Base-by-base conservation (phyloP, 208 protist species). In the Acanthamoeba divionensis region DNA sequence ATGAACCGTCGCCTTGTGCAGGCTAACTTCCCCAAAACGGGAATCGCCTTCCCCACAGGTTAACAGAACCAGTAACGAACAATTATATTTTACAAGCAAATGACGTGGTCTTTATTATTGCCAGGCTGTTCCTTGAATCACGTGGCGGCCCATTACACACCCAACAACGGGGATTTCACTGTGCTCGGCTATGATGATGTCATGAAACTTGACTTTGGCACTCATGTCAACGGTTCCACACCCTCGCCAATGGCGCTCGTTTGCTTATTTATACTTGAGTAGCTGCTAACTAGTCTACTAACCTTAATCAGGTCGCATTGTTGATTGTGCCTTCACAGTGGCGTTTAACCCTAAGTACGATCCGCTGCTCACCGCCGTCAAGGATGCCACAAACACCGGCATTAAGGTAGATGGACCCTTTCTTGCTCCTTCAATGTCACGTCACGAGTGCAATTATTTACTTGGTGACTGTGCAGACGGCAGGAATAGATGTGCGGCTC, bases 151-250 rank as follows among this genome's bases (percentile, higher is more conserved):
- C 98, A 99, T 94, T 99, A 97, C 88, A 99, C 98, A 2, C 98
- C 98, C 41, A 99, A 99, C 90, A 94, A 95, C 7, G 97, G 97
- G 10, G 98, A 99, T 82, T 97, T 98, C 63, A 96, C 96, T 0
- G 95, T 99, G 13, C 88, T 99, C 47, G 90, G 93, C 9, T 96
- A 98, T 65, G 95, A 98, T 86, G 98, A 99, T 90, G 97, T 99
- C 21, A 96, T 99, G 91, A 99, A 99, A 93, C 96, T 99, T 33
- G 98, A 99, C 92, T 99, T 99, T 94, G 98, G 99, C 24, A 98
- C 97, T 26, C 99, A 99, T 66, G 94, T 99, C 79, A 98, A 99
- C 90, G 96, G 96, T 66, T 91, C 82, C 41, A n/a, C 71, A 24
- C n/a, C 26, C 18, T 24, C n/a, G 24, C 18, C 73, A 54, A 26